Base-by-base conservation (phyloP, 306 rosid species). In the Sindora glabra region DNA sequence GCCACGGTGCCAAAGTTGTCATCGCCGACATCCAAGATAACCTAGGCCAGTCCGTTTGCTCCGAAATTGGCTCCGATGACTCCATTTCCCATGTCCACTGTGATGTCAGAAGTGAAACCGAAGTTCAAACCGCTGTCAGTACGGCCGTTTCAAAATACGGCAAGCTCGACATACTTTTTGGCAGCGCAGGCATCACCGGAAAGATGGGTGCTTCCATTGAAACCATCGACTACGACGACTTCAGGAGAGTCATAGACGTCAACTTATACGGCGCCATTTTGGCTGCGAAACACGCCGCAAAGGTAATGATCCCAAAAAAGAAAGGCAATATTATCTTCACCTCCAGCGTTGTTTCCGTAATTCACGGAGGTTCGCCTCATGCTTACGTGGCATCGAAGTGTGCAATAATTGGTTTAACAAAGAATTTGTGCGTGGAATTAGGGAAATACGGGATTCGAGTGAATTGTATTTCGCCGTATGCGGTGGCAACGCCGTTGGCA, bases 381-480 rank as follows among this genome's bases (percentile, higher is more conserved):
- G 69, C 77, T 0, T 85, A 82, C 64, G 6, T 79, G 12, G 48
- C 56, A 23, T 81, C 94, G 10, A 82, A 85, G 82, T 70, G 79
- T 4, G 89, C 88, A 3, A 59, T 82, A 59, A 79, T 82, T 58
- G 94, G 94, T 8, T 69, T 85, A 10, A 74, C 55, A 13, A 81
- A 71, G 74, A 85, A 76, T 48, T 22, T 79, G 32, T 69, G 80
- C 5, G 89, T 82, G 33, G 89, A 85, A 26, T 25, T 85, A 50
- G 94, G 94, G n/a, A 62, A 56, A 50, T 69, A 64, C 21, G 86
- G 86, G 14, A 79, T 85, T 1, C 71, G 86, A 56, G 89, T 85
- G 4, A 85, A 85, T 6, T 79, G 83, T 13, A n/a, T 85, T 2
- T 81, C 94, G 26, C 88, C 88, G 0, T 56, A 64, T 9, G 88